Evolutionary conservation across 495 filamentous ascomycete genomes (phyloP), one percentile per base, ranked within the genome.

Genomic region (Penicillium paradoxum): DNA sequence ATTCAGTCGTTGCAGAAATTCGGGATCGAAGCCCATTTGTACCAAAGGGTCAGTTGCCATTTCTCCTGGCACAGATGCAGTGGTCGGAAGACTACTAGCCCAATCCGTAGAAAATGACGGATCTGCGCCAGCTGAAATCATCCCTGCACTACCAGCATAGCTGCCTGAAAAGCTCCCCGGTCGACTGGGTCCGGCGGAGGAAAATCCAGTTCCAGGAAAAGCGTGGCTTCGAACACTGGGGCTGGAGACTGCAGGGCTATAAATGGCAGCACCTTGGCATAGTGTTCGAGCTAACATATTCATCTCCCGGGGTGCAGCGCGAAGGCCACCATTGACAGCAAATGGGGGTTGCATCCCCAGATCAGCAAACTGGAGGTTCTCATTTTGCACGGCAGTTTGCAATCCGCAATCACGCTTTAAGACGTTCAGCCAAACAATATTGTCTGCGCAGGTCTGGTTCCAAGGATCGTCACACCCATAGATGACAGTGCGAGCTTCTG

Each of bases 401-500:
- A 88, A 71, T 8, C 83, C 83, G 33, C 72, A 73, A 55, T 84
- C 79, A 4, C 82, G 80, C 63, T 89, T 89, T 62, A 89, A 79
- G 33, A 84, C 72, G 51, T 79, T 77, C 7, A 89, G 71, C 81
- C 84, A 86, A 1, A 76, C 63, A 3, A 71, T 69, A 51, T 89
- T 84, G 56, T 89, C 86, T 6, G 85, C 81, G 18, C 79, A 83
- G 0, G 85, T 88, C 63, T 87, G 85, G 50, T 88, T 87, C 83
- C 84, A 89, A 17, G 75, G 74, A 54, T 88, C 86, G 49, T 85
- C 81, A 40, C 64, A 74, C 15, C 79, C 80, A 63, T 85, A 88
- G 52, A 88, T 79, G 51, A 85, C 79, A 24, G 79, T 69, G 45
- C 86, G 82, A 7, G 76, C 84, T 61, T 86, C 73, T 15, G 70